Base-by-base conservation (phyloP, 169 alveolate genomes). In the Plasmodium inui region DNA sequence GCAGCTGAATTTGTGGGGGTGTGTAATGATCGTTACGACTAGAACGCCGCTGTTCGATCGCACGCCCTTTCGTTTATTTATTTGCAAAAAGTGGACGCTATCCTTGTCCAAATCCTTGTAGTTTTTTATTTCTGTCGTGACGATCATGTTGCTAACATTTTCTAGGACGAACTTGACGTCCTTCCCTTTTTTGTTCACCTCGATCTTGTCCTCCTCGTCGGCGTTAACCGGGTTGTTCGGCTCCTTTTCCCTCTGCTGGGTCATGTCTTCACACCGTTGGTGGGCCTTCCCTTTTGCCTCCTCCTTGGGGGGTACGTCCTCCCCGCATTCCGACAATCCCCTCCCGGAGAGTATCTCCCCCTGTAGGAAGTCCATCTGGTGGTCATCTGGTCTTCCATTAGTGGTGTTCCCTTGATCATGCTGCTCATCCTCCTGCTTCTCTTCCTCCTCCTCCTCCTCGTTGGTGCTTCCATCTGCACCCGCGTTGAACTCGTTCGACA, bases 1-100 rank as follows among this genome's bases (percentile, higher is more conserved):
- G 86, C 99, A 98, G 72, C 98, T 97, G 95, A 98, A 98, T 53
- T 95, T 94, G 3, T 99, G 99, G 0, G 99, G 99, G 0, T 98
- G 98, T 5, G 99, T 98, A 92, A 98, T 92, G n/a, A 98, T 97
- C 17, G 99, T 98, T 57, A 98, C 97, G 34, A 98, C 99, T 74
- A 97, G 96, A 28, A 98, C 99, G 37, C 99, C 99, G 44, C 98
- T 95, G 83, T 97, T 97, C 9, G 98, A 96, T 14, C 99, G 97
- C 44, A 95, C 98, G 10, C 98, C 97, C 81, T 97, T 98, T 39
- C 96, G 89, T 44, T 96, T 91, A 94, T 97, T 93, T 93, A 96
- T 83, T 79, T 95, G 97, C 82, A 96, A 93, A 83, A 96, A 93
- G 71, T 95, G 84, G 67, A 93, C 84, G 82, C 92, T 94, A 28